Base-by-base conservation (phyloP, 352 stramenopile genomes). In the Globisporangium paroecandrum region DNA sequence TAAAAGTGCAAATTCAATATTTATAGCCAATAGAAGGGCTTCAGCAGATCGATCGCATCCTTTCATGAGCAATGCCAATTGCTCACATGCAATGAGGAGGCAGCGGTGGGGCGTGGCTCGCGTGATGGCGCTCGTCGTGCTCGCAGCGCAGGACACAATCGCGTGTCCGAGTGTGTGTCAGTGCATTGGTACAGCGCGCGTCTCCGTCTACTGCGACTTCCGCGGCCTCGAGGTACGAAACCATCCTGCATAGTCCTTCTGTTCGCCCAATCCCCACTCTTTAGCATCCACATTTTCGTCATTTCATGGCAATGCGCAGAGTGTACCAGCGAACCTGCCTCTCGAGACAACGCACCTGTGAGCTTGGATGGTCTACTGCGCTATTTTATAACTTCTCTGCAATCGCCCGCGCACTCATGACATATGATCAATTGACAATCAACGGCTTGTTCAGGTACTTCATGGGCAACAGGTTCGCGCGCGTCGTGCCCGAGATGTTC, bases 201-300 rank as follows among this genome's bases (percentile, higher is more conserved):
- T 93, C 22, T 84, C 82, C 18, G 86, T 94, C 10, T 88, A 91
- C 69, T 93, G 87, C 63, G 84, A 94, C 66, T 93, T 89, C 53
- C 82, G 80, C 27, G 80, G 69, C 1, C 80, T 94, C 46, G 59
- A 79, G 69, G 86, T 91, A 36, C 66, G 36, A 22, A 51, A 51
- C 43, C 43, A 51, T n/a, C 15, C 41, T 8, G 4, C 41, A 20
- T 4, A 9, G 6, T n/a, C 20, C 27, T 32, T 32, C 27, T 32
- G 27, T 6, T 32, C 27, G 27, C 27, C 27, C 27, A 24, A 56
- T 6, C 4, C 32, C 22, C 32, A 41, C 5, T 20, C 13, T 18
- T 5, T 47, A 4, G 10, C 10, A 43, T 38, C 10, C 41, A 4
- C 18, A 15, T 24, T 66, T n/a, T 60, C 22, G 55, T 60, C 8